phyloP scores from a whole-genome alignment of 2,329 filamentous ascomycete species.

The Daldinia sp. region DNA sequence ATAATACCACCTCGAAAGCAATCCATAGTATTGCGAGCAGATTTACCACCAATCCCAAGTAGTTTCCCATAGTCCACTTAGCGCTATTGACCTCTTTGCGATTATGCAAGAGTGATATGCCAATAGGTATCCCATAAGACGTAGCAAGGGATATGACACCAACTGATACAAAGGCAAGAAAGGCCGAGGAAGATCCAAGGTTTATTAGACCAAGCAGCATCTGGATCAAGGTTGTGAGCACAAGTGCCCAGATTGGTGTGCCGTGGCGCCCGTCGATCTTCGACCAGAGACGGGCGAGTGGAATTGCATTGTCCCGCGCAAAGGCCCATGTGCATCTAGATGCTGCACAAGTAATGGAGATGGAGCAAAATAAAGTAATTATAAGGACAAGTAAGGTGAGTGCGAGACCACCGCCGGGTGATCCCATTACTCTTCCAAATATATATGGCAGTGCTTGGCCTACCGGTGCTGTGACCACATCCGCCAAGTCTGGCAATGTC shows the following conservation, averaged over 20 bases:
- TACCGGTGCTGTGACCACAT: slow-evolving; percentile 57
- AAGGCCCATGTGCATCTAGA: slow-evolving; percentile 74
- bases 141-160: slow-evolving; percentile 65
- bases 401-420: slow-evolving; percentile 58
- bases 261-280: slow-evolving; percentile 60
- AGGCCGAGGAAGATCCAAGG: slow-evolving; percentile 64
- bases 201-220: slow-evolving; percentile 65
- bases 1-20: slow-evolving; percentile 60
- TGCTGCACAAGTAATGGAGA: slow-evolving; percentile 72
- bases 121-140: slow-evolving; percentile 64
- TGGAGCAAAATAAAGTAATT: slow-evolving; percentile 66
- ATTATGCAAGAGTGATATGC: slow-evolving; percentile 56
- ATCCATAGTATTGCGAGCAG: slow-evolving; percentile 59
- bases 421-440: slow-evolving; percentile 60
- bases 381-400: slow-evolving; percentile 63
- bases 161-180: slow-evolving; percentile 63
- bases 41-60: slow-evolving; percentile 56
- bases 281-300: slow-evolving; percentile 59
- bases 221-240: slow-evolving; percentile 61
- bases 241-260: slow-evolving; percentile 64
- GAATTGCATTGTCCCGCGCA: slow-evolving; percentile 65
- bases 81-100: slow-evolving; percentile 58
- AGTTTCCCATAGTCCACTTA: slow-evolving; percentile 55
- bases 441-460: slow-evolving; percentile 65
- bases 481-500: slow-evolving; percentile 51